Percentiles rank a stretch among this genome's conserved stretches.
Evolutionary conservation across 2,329 filamentous ascomycete genomes (phyloP).

Genomic region (Bertia moriformis): DNA sequence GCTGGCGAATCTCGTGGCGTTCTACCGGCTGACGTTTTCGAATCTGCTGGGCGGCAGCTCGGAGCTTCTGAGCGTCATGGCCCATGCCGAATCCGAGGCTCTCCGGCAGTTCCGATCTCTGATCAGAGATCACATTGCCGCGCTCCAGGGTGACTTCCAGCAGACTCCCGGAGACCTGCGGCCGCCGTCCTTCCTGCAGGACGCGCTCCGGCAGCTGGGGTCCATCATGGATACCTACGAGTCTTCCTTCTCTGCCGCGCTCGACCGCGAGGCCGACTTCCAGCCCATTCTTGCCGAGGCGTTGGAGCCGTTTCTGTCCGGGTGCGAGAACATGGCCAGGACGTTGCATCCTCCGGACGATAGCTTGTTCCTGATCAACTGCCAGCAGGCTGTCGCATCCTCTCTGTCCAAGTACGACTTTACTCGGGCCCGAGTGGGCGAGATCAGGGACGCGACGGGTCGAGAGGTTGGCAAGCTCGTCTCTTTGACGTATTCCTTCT

Average conservation of each 20-base stretch:
- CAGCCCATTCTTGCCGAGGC: constrained; percentile 62
- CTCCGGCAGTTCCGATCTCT: constrained; percentile 69
- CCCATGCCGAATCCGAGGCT: constrained; percentile 58
- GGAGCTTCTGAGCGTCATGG: constrained; percentile 53
- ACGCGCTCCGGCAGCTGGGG: constrained; percentile 64
- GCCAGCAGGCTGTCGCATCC: constrained; percentile 40
- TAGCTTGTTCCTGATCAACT: constrained; percentile 63
- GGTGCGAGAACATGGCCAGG: constrained; percentile 56
- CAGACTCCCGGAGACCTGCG: constrained; percentile 58
- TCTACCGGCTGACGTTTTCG: constrained; percentile 75
- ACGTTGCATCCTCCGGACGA: constrained; percentile 41
- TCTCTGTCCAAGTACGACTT: constrained; percentile 49
- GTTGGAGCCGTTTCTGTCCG: constrained; percentile 71
- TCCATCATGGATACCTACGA: constrained; percentile 78
- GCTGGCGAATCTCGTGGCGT: constrained; percentile 73
- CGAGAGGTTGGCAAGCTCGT: constrained; percentile 41
- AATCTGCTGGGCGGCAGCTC: constrained; percentile 62
- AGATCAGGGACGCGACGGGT: constrained; percentile 41
- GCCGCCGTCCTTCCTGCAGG: constrained; percentile 65
- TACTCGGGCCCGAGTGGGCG: constrained; percentile 34
- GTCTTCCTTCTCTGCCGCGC: constrained; percentile 52
- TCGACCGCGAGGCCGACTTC: constrained; percentile 54
- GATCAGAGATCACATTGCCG: constrained; percentile 66
- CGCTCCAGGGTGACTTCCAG: constrained; percentile 59
- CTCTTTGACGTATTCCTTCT: constrained; percentile 56